Evolutionary conservation across 2,329 filamentous ascomycete species (phyloP).

Genomic region (Calonectria ilicicola): DNA sequence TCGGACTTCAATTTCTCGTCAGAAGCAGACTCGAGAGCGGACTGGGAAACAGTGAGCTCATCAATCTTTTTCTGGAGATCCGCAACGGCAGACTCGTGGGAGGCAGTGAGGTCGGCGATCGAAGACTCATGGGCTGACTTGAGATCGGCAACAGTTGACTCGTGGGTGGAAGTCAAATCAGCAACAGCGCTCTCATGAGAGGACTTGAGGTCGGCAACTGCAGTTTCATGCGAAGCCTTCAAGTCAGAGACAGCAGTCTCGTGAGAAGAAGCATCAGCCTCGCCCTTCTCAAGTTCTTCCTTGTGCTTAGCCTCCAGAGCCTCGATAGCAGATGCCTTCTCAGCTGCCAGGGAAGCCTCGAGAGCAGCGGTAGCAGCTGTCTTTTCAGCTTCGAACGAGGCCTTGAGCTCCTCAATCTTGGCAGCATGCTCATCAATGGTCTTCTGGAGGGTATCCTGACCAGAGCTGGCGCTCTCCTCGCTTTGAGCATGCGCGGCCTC

Average conservation of each 20-base stretch:
- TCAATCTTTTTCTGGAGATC: slow-evolving; percentile 68
- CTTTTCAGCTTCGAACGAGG: slow-evolving; percentile 63
- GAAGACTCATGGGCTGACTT: slow-evolving; percentile 57
- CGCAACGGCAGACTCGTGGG: slow-evolving; percentile 60
- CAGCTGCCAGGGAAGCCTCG: slow-evolving; percentile 59
- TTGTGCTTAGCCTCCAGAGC: slow-evolving; percentile 66
- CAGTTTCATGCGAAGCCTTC: slow-evolving; percentile 58
- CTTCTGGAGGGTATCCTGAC: slow-evolving; percentile 49
- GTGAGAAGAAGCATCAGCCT: slow-evolving; percentile 58
- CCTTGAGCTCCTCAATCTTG: slow-evolving; percentile 64
- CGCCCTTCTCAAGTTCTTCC: slow-evolving; percentile 61
- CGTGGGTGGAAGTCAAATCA: slow-evolving; percentile 61
- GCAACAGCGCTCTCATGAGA: slow-evolving; percentile 59
- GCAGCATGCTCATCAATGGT: slow-evolving; percentile 60
- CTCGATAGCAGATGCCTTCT: slow-evolving; percentile 62
- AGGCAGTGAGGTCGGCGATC: slow-evolving; percentile 62
- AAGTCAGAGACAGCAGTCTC: slow-evolving; percentile 51
- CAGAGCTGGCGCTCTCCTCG: slow-evolving; percentile 49
- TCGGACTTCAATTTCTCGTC: slow-evolving; percentile 59
- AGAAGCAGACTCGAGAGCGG: slow-evolving; percentile 58
- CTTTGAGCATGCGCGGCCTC: slow-evolving; percentile 53
- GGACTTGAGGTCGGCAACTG: slow-evolving; percentile 61
- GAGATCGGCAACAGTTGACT: slow-evolving; percentile 50
- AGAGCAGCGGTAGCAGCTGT: slow-evolving; percentile 50
- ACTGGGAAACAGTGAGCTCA: slow-evolving; percentile 61